phyloP scores from a whole-genome alignment of 2,329 filamentous ascomycete genomes.

The Stagonosporopsis tanaceti region DNA sequence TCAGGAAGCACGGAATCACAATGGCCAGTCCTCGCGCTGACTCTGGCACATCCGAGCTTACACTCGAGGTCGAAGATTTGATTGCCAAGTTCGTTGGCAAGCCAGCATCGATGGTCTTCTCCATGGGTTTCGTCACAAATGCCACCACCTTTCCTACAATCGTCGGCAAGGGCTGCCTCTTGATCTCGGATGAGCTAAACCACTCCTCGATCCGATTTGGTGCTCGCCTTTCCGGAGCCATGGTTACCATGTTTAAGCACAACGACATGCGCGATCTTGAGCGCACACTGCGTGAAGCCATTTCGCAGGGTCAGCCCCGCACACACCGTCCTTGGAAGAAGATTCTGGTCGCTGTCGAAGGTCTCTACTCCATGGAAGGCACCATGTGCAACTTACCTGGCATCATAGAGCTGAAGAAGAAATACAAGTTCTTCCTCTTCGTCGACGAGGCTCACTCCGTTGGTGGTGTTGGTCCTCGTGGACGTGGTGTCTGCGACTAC shows the following conservation, averaged over 20 bases:
- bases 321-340: conserved; percentile 99
- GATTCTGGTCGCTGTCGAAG: conserved; percentile 95
- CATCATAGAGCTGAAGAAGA: conserved; percentile 83
- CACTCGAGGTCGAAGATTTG: conserved; percentile 86
- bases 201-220: conserved; percentile 97
- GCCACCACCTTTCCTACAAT: conserved; percentile 90
- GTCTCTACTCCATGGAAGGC: conserved; percentile 98
- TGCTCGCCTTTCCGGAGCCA: conserved; percentile 89
- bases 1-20: conserved; percentile 85
- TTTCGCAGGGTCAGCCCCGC: conserved; percentile 94
- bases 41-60: conserved; percentile 84
- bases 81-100: conserved; percentile 94
- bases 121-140: conserved; percentile 98
- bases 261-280: conserved; percentile 94
- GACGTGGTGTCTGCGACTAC: conserved; percentile 96
- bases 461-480: conserved; percentile 86
- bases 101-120: conserved; percentile 94
- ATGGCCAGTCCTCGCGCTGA: conserved; percentile 83
- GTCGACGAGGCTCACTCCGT: conserved; percentile 97
- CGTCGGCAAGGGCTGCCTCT: conserved; percentile 88
- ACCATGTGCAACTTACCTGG: conserved; percentile 98
- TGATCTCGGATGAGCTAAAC: conserved; percentile 97
- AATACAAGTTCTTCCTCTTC: conserved; percentile 97
- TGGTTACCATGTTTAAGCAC: conserved; percentile 97
- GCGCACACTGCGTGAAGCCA: conserved; percentile 84